These are phyloP conservation scores for Streptanthus diversifolius DNA, from an alignment of 345 rosid species.

Conservation along the genomic window DNA sequence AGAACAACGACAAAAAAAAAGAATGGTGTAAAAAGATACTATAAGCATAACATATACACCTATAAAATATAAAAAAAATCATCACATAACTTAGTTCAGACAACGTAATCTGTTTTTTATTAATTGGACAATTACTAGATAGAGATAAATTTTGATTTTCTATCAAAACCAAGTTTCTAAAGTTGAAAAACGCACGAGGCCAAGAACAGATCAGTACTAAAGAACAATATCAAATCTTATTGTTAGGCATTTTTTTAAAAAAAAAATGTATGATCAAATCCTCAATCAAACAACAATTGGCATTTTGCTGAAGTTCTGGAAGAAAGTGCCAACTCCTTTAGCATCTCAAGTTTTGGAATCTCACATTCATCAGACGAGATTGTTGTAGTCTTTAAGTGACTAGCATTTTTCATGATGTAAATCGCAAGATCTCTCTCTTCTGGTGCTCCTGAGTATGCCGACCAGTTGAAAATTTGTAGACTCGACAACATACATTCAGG, in stretches of 20 bases:
- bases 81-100: too few relatives aligned
- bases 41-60: too few relatives aligned
- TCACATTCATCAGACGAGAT: not conserved
- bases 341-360: not conserved
- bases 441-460: not conserved
- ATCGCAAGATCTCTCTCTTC: not conserved
- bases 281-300: not conserved
- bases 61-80: too few relatives aligned
- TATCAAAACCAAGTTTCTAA: too few relatives aligned
- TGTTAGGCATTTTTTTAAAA: not conserved
- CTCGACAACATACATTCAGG: slow-evolving; percentile 12
- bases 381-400: not conserved
- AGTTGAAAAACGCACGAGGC: not conserved
- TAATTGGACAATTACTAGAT: too few relatives aligned
- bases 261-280: not conserved
- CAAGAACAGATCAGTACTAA: not conserved
- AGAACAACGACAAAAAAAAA: too few relatives aligned
- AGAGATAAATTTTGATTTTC: too few relatives aligned
- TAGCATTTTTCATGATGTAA: slow-evolving; percentile 4
- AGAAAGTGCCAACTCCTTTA: slow-evolving; percentile 1
- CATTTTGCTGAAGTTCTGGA: slow-evolving; percentile 10
- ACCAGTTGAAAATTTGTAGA: not conserved
- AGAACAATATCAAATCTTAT: not conserved
- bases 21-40: too few relatives aligned
- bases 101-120: too few relatives aligned